Evolutionary conservation across 202 grass and related monocot species (phyloP).

Genomic region (Eragrostis tef): DNA sequence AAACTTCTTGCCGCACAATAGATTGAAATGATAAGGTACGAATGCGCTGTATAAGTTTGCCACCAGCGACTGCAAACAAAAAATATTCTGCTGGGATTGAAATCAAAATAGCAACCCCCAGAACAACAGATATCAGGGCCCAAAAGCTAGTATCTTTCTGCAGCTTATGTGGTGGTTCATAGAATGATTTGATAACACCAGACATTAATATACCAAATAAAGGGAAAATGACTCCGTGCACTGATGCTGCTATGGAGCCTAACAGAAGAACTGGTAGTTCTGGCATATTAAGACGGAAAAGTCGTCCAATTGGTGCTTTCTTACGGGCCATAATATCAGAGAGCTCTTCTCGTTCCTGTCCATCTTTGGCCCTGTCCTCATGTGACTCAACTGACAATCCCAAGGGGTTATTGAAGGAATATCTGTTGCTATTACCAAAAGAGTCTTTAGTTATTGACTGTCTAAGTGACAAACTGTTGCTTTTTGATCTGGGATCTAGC

Average conservation of each 20-base stretch:
- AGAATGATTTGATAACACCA: constrained; percentile 74
- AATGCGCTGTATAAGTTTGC: constrained; percentile 74
- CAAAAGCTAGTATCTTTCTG: constrained; percentile 73
- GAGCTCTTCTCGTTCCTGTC: constrained; percentile 41
- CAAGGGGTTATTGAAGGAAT: constrained; percentile 57
- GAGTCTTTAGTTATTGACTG: constrained; percentile 66
- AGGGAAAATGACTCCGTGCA: constrained; percentile 73
- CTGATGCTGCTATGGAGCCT: constrained; percentile 65
- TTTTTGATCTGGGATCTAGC: constrained; percentile 51
- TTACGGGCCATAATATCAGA: constrained; percentile 31
- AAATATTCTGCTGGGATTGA: constrained; percentile 58
- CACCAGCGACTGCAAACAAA: constrained; percentile 81
- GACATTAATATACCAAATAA: constrained; percentile 69
- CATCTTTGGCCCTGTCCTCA: constrained; percentile 41
- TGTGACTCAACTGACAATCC: constrained; percentile 45
- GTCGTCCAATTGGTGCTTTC: constrained; percentile 54
- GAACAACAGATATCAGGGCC: constrained; percentile 58
- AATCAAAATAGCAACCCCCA: constrained; percentile 54
- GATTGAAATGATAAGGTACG: constrained; percentile 63
- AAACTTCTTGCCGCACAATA: constrained; percentile 73
- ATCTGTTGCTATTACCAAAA: constrained; percentile 61
- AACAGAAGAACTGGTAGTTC: constrained; percentile 65
- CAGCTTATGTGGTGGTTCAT: constrained; percentile 59
- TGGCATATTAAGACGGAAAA: constrained; percentile 73
- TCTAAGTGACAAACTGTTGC: constrained; percentile 50